These are phyloP conservation scores for Jamesozyma hellenica DNA, from an alignment of 805 yeast genomes.

Conservation along the genomic window DNA sequence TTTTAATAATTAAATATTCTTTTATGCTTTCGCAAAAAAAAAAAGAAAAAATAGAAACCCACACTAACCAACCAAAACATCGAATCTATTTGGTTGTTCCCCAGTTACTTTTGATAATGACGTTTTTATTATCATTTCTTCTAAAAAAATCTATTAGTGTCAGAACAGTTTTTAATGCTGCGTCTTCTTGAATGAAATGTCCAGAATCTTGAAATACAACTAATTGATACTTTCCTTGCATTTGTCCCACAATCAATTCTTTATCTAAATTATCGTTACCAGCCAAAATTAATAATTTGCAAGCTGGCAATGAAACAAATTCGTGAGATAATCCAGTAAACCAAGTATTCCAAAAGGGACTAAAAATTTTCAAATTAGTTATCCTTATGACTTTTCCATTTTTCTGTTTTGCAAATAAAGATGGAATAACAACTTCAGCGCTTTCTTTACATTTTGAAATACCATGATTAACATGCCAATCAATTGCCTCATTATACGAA, in stretches of 20 bases:
- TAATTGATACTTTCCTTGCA: constrained; percentile 94
- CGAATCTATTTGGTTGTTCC: constrained; percentile 13
- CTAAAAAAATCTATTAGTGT: constrained; percentile 40
- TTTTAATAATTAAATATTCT: no score
- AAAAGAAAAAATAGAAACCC: background rate
- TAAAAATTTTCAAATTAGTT: constrained; percentile 51
- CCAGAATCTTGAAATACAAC: constrained; percentile 76
- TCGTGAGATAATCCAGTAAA: constrained; percentile 53
- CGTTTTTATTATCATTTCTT: constrained; percentile 31
- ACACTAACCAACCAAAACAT: background rate
- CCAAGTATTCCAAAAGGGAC: constrained; percentile 76
- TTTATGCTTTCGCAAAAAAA: no score
- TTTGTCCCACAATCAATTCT: constrained; percentile 82
- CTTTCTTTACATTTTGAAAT: constrained; percentile 48
- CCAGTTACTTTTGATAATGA: constrained; percentile 34
- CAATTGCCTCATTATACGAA: constrained; percentile 49
- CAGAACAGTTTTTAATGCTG: constrained; percentile 55
- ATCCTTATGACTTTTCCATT: constrained; percentile 42
- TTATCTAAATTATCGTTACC: constrained; percentile 86
- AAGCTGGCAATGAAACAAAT: constrained; percentile 41
- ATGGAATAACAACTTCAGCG: constrained; percentile 73
- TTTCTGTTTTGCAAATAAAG: constrained; percentile 34
- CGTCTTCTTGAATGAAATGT: constrained; percentile 93
- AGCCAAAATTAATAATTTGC: constrained; percentile 70
- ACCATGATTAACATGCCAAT: constrained; percentile 65